Evolutionary conservation across 257 asterid species (phyloP).

Genomic region (Forsythia suspensa): DNA sequence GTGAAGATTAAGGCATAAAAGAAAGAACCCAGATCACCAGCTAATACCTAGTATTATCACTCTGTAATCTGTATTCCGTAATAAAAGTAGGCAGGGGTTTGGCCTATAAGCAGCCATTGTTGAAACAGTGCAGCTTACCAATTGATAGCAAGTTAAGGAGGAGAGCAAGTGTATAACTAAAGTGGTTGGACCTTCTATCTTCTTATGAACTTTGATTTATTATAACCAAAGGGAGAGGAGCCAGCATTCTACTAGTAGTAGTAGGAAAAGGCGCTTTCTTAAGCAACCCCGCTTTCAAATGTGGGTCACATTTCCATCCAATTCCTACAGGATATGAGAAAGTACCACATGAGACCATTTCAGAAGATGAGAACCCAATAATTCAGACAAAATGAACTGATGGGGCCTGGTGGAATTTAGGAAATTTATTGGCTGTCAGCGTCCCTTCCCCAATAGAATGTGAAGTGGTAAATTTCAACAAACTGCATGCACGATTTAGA

Average conservation of each 20-base stretch:
- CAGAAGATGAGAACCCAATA: neutral
- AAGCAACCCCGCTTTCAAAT: too few relatives aligned
- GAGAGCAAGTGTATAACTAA: neutral
- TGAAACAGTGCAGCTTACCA: neutral
- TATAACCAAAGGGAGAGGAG: too few relatives aligned
- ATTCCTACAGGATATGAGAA: neutral
- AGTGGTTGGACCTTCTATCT: neutral
- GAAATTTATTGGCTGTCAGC: too few relatives aligned
- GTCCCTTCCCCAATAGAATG: neutral
- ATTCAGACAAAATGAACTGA: neutral
- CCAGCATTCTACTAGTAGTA: too few relatives aligned
- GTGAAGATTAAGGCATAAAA: neutral
- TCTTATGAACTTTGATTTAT: too few relatives aligned
- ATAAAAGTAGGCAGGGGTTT: neutral
- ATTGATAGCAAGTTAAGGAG: neutral
- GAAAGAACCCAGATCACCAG: neutral
- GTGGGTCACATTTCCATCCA: neutral
- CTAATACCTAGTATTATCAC: neutral
- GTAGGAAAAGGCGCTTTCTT: too few relatives aligned
- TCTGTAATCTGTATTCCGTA: neutral
- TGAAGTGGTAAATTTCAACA: neutral
- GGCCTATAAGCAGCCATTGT: neutral
- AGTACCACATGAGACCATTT: constrained; percentile 4
- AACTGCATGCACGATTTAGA: neutral
- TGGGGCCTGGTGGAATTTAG: neutral